Percentiles rank a stretch among this genome's conserved stretches.
These are phyloP conservation scores for Fusarium sp. DNA, from an alignment of 2,329 filamentous ascomycete species.

Conservation along the genomic window DNA sequence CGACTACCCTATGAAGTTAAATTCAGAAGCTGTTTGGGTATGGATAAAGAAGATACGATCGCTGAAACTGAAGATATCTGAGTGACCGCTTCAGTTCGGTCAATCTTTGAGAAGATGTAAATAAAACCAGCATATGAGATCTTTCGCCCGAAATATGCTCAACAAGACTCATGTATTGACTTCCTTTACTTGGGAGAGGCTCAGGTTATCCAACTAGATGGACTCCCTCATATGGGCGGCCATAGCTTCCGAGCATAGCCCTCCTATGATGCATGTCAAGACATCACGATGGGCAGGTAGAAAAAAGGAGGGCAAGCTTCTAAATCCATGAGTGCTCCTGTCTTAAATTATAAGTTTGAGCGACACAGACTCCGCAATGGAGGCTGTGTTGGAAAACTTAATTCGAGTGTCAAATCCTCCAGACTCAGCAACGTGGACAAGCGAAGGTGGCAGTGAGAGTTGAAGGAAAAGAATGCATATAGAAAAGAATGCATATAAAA, in stretches of 20 bases:
- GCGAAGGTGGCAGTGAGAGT: background rate
- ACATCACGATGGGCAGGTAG: background rate
- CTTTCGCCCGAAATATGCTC: background rate
- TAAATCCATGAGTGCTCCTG: background rate
- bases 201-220: too few relatives aligned
- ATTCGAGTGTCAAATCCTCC: background rate
- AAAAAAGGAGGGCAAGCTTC: background rate
- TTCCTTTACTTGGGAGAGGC: background rate
- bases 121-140: background rate
- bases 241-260: background rate
- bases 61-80: background rate
- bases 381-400: background rate
- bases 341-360: background rate
- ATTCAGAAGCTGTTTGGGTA: background rate
- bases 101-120: background rate
- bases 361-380: background rate
- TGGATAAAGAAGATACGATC: background rate
- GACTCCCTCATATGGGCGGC: background rate
- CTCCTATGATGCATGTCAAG: background rate
- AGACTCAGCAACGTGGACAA: background rate
- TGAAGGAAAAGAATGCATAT: background rate
- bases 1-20: background rate
- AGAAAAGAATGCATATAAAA: background rate
- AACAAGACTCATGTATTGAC: background rate
- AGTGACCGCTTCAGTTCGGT: background rate